phyloP scores from a whole-genome alignment of 2,329 filamentous ascomycete species.

The Alternaria dauci region DNA sequence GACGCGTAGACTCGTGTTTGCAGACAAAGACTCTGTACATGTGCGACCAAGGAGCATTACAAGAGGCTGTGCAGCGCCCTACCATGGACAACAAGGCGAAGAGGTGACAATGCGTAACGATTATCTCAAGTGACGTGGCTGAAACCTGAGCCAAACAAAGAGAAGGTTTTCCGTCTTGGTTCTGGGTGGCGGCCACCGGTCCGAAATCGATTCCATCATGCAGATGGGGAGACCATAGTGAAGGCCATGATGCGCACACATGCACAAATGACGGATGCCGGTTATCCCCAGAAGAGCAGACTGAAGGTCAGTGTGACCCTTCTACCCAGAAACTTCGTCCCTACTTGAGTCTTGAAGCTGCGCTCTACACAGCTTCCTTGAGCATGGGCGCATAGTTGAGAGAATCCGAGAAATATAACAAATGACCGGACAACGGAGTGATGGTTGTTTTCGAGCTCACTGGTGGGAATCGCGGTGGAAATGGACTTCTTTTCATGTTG shows the following conservation, averaged over 20 bases:
- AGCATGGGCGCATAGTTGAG: not conserved
- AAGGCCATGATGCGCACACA: not conserved
- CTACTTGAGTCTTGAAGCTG: not conserved
- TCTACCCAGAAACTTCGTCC: not conserved
- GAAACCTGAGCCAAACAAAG: not conserved
- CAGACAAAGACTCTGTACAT: not conserved
- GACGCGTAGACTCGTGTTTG: not conserved
- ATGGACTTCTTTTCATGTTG: not conserved
- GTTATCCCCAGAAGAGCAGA: not conserved
- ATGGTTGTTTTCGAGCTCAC: not conserved
- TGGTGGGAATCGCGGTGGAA: rapidly evolving
- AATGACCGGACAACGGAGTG: too few species aligned
- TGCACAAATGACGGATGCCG: not conserved
- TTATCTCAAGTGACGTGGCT: rapidly evolving
- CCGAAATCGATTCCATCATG: rapidly evolving
- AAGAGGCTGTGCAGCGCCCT: not conserved
- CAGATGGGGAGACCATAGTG: rapidly evolving
- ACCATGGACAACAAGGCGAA: too few species aligned
- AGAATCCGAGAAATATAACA: too few species aligned
- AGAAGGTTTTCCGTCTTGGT: not conserved
- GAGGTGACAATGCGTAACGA: too few species aligned
- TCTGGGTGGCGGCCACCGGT: not conserved
- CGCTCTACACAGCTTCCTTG: not conserved
- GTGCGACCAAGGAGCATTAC: not conserved
- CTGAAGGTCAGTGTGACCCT: not conserved